Base-by-base conservation (phyloP, 345 rosid genomes). In the Murraya koenigii region DNA sequence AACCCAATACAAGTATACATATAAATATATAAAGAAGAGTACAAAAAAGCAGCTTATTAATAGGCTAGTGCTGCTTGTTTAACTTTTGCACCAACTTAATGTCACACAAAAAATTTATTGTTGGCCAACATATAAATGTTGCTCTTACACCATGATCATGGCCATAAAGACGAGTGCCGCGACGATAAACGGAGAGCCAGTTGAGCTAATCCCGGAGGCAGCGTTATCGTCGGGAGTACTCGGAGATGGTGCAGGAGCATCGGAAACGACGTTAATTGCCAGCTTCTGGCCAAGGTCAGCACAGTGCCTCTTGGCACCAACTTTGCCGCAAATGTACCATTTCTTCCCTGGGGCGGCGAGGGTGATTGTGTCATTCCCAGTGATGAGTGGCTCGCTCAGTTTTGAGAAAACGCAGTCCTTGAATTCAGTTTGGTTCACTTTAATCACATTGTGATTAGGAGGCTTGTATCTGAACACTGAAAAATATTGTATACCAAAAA, bases 291-390 rank as follows among this genome's bases (percentile, higher is more conserved):
- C 80, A n/a, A 38, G 44, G 1, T 36, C 13, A 44, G 49, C 49
- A 39, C 90, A 85, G 61, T 88, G 91, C 3, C n/a, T 55, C 25
- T 47, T 44, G 5, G 4, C 7, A 0, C 20, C 30, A 7, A 75
- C 70, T 11, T 19, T 20, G 6, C 90, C 87, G n/a, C 91, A 86
- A 25, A 88, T 84, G 76, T 85, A 89, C 87, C 93, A 80, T 71
- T 86, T 86, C 15, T 71, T 81, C 35, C 88, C 89, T 1, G 86
- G 71, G 10, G 71, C 35, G 1, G 1, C 0, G 5, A 88, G 83
- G n/a, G 78, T 30, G 39, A 89, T 71, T n/a, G n/a, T 66, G 61
- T 85, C 93, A 1, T 80, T 66, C 8, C 91, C 89, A 13, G 56
- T 28, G 10, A 63, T 26, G 11, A 74, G 63, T 2, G 82, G 25